Evolutionary conservation across 2,329 filamentous ascomycete species (phyloP).

Genomic region (Cytospora chrysosperma): DNA sequence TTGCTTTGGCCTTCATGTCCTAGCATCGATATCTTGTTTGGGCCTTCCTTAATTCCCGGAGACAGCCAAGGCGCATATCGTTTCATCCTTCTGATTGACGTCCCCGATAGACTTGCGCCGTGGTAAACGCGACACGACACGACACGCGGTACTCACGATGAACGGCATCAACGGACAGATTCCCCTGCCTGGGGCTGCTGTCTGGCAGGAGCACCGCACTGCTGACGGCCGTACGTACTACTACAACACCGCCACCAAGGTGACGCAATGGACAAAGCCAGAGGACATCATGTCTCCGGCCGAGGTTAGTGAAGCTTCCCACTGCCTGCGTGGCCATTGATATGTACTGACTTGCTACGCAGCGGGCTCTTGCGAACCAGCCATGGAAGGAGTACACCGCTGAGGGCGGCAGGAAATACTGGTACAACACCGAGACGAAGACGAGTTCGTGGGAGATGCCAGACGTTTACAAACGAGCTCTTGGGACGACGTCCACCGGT

Average conservation of each 20-base stretch:
- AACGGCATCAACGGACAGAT: slow-evolving; percentile 52
- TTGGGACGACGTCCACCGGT: slow-evolving; percentile 52
- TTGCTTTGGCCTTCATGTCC: neutral
- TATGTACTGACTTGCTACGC: slow-evolving; percentile 23
- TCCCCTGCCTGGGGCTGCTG: slow-evolving; percentile 36
- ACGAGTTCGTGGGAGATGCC: slow-evolving; percentile 96
- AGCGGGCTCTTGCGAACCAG: slow-evolving; percentile 78
- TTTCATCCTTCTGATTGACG: neutral
- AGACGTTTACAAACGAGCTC: slow-evolving; percentile 72
- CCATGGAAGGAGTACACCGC: slow-evolving; percentile 93
- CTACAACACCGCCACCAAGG: slow-evolving; percentile 82
- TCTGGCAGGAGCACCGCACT: slow-evolving; percentile 79
- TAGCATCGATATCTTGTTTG: neutral
- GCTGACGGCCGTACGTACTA: slow-evolving; percentile 86
- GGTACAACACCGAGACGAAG: slow-evolving; percentile 90
- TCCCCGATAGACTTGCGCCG: neutral
- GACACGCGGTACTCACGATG: slow-evolving; percentile 43
- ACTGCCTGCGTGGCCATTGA: slow-evolving; percentile 24
- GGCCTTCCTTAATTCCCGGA: neutral
- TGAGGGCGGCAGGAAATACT: slow-evolving; percentile 86
- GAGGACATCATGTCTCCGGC: slow-evolving; percentile 80
- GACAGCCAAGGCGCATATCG: neutral
- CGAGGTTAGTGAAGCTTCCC: slow-evolving; percentile 59
- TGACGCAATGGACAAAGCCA: slow-evolving; percentile 93
- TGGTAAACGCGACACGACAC: neutral